Percentiles rank a stretch among this genome's conserved stretches.
Conservation (phyloP, 2,329 filamentous ascomycete species). For the Pseudogymnoascus sp. region DNA sequence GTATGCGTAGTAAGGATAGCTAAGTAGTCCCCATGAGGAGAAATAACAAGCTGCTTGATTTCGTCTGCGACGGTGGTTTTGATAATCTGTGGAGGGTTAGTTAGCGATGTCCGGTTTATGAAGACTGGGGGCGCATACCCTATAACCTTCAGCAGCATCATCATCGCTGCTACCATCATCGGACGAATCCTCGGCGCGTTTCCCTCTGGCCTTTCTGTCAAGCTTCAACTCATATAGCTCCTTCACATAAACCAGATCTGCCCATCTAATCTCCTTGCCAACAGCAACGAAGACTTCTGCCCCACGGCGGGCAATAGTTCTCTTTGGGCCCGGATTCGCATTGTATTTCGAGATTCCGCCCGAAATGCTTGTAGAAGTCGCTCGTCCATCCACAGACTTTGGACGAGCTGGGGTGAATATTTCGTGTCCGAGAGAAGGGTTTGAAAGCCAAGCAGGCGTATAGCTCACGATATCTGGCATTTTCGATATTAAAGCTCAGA, state of each 20-base stretch:
- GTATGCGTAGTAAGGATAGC: conserved; percentile 84
- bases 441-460: conserved; percentile 79
- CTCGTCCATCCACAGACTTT: conserved; percentile 20
- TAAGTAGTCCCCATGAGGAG: conserved; percentile 72
- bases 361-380: conserved; percentile 28
- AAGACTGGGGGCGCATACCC: conserved; percentile 32
- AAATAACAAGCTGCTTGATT: conserved; percentile 79
- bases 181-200: conserved; percentile 22
- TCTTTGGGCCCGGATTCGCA: conserved; percentile 41
- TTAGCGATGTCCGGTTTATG: conserved; percentile 16
- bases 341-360: conserved; percentile 25
- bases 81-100: conserved; percentile 51
- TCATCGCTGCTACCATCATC: conserved; percentile 19
- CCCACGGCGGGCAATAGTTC: conserved; percentile 71
- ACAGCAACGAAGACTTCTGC: conserved; percentile 85
- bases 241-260: conserved; percentile 74
- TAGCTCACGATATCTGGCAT: conserved; percentile 87
- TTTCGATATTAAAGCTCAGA: conserved; percentile 18
- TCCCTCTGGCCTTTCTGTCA: conserved; percentile 18
- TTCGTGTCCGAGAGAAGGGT: conserved; percentile 67
- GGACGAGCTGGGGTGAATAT: conserved; percentile 57
- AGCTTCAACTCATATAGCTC: conserved; percentile 44
- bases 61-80: conserved; percentile 71
- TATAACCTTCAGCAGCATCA: conserved; percentile 37
- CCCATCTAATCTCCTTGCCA: conserved; percentile 88